Conservation (phyloP, 2,329 filamentous ascomycete genomes). For the Boeremia exigua region DNA sequence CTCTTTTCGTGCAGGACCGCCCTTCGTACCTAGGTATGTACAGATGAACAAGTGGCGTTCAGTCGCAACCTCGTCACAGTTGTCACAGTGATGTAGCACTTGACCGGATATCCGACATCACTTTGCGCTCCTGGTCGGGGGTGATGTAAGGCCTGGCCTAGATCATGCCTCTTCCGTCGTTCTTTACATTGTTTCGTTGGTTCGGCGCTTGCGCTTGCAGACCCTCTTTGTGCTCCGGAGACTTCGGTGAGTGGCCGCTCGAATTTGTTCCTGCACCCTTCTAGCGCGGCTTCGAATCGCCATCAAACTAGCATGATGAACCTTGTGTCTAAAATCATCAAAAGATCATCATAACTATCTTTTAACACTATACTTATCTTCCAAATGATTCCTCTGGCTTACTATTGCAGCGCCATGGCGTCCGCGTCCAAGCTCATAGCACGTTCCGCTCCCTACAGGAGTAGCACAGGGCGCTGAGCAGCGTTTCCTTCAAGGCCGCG, state of each 20-base stretch:
- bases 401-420: not conserved
- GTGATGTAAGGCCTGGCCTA: slow-evolving; percentile 7
- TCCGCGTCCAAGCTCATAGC: slow-evolving; percentile 7
- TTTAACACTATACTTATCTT: not conserved
- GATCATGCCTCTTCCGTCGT: not conserved
- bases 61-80: not conserved
- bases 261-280: slow-evolving; percentile 13
- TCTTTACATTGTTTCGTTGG: not conserved
- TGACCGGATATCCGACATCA: not conserved
- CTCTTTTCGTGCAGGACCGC: slow-evolving; percentile 8
- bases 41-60: not conserved
- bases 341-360: not conserved
- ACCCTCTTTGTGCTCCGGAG: slow-evolving; percentile 8
- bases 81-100: not conserved
- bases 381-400: not conserved
- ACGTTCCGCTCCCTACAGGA: slow-evolving; percentile 4
- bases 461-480: slow-evolving; percentile 28
- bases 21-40: not conserved
- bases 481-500: slow-evolving; percentile 23
- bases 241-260: slow-evolving; percentile 8
- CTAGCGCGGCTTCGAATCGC: slow-evolving; percentile 9
- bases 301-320: not conserved
- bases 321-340: not conserved
- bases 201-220: slow-evolving; percentile 3
- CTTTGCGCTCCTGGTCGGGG: slow-evolving; percentile 1